Percentiles rank a stretch among this genome's conserved stretches.
Conservation (phyloP, 768 basidiomycete genomes). For the Boletus speciosus region DNA sequence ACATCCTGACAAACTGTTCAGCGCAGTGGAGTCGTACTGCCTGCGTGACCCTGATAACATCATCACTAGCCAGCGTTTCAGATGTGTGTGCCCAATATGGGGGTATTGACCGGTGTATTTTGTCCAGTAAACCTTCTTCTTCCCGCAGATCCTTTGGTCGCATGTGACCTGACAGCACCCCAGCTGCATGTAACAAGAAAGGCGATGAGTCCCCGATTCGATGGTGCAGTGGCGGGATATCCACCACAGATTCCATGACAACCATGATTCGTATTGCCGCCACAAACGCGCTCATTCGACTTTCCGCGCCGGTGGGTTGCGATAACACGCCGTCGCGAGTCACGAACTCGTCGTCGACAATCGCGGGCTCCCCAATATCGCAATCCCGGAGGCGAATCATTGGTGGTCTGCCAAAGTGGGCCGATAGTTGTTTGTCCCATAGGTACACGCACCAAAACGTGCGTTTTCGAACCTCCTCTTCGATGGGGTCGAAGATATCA, state of each 20-base stretch:
- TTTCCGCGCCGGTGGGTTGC: conserved; percentile 70
- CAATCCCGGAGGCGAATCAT: conserved; percentile 85
- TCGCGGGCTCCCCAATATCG: conserved; percentile 82
- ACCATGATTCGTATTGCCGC: conserved; percentile 75
- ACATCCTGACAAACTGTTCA: conserved; percentile 81
- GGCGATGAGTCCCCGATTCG: conserved; percentile 60
- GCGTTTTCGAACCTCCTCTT: conserved; percentile 88
- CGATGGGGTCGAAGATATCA: conserved; percentile 84
- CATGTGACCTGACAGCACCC: conserved; percentile 59
- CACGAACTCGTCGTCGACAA: conserved; percentile 88
- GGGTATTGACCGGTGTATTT: conserved; percentile 69
- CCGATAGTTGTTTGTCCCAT: conserved; percentile 92
- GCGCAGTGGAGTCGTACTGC: conserved; percentile 83
- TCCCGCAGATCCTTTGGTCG: conserved; percentile 67
- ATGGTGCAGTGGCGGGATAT: conserved; percentile 66
- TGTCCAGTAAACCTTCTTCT: conserved; percentile 78
- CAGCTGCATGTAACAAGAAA: conserved; percentile 73
- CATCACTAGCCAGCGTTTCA: conserved; percentile 78
- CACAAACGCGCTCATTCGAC: conserved; percentile 80
- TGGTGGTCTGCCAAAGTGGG: conserved; percentile 86
- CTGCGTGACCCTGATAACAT: conserved; percentile 87
- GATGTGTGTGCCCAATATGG: conserved; percentile 76
- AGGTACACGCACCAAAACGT: conserved; percentile 97
- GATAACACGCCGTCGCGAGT: conserved; percentile 63
- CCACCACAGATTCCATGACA: conserved; percentile 84